Evolutionary conservation across 2,329 filamentous ascomycete species (phyloP), one percentile per base, ranked within the genome.

Genomic region (Penicillium concentricum): DNA sequence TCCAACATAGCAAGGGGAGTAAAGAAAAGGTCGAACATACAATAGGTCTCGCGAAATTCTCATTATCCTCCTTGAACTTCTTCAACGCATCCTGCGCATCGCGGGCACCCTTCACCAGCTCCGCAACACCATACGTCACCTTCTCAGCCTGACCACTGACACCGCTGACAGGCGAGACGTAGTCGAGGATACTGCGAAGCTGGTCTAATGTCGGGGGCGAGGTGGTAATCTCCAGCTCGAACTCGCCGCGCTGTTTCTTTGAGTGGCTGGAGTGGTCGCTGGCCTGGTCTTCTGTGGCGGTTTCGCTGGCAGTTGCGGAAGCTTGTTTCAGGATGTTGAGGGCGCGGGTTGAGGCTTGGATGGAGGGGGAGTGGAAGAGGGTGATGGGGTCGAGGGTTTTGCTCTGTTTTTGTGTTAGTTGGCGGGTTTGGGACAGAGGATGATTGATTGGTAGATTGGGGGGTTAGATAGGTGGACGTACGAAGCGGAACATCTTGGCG

Each of bases 341-440:
- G 32, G 89, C 88, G 58, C 88, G 86, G 49, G 85, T 80, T 4
- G 92, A 97, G 62, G 88, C 82, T 22, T 88, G 84, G 52, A 84
- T 84, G 67, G 82, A 83, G 56, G 93, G 85, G 76, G 90, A 90
- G 84, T 97, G 92, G 82, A 97, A 99, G 81, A 99, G 87, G 60
- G 93, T 97, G 73, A 97, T 86, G 65, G 96, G 90, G 80, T 97
- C 92, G 75, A 90, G 84, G 64, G 88, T 84, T 82, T 91, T 92
- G 77, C 82, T 84, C 89, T 92, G 69, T 20, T 26, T 42, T 26
- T 42, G 30, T 44, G 42, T 57, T 58, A 58, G 35, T 22, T 48
- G 28, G 28, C 43, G n/a, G 50, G 18, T 37, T 48, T 10, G 22
- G 24, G 10, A 28, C 2, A 41, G 12, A 28, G 12, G 9, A n/a